These are phyloP conservation scores for Pseudogymnoascus sp. DNA, from an alignment of 2,329 filamentous ascomycete species.

Conservation along the genomic window DNA sequence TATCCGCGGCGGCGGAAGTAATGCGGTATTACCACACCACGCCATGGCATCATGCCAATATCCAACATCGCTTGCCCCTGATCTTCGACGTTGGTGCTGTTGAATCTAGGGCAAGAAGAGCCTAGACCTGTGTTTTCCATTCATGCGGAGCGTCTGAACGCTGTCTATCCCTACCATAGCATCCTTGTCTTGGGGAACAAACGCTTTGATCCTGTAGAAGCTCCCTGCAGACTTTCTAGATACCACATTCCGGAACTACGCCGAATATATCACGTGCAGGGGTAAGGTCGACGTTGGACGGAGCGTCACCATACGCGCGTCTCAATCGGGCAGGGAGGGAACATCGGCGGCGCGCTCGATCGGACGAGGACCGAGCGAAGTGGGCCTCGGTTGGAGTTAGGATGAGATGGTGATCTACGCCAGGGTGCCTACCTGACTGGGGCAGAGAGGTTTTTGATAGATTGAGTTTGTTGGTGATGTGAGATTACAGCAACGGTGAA, in stretches of 20 bases:
- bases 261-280: not conserved
- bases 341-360: not conserved
- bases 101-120: not conserved
- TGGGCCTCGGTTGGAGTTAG: not conserved
- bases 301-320: not conserved
- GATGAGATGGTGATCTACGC: not conserved
- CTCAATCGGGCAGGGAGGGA: not conserved
- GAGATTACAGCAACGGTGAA: not conserved
- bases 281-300: not conserved
- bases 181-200: not conserved
- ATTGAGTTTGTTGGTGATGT: not conserved
- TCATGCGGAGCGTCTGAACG: not conserved
- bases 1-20: not conserved
- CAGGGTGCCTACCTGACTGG: not conserved
- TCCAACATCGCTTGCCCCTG: not conserved
- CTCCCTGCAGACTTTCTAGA: not conserved
- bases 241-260: not conserved
- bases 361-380: constrained; percentile 1
- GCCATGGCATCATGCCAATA: constrained; percentile 3
- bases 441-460: not conserved
- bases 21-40: constrained; percentile 3
- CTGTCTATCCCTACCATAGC: not conserved
- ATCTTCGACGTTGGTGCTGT: not conserved
- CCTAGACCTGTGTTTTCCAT: not conserved
- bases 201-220: constrained; percentile 1